Percentiles rank a stretch among this genome's conserved stretches.
Evolutionary conservation across 2,329 filamentous ascomycete species (phyloP).

Genomic region (Cyphellophora attinorum): DNA sequence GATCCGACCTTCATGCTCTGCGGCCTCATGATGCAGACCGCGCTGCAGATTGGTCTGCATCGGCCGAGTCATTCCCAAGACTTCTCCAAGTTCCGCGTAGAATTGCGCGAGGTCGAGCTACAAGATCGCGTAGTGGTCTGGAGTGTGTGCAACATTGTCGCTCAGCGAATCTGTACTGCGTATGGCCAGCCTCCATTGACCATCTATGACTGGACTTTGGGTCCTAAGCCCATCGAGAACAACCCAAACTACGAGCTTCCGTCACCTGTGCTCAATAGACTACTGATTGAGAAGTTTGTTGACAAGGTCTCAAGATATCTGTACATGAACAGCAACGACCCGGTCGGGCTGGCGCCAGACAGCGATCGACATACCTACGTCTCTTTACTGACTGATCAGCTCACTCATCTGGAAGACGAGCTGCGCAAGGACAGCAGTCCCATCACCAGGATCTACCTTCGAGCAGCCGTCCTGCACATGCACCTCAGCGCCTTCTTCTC

Average conservation of each 20-base stretch:
- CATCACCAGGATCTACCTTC: constrained; percentile 38
- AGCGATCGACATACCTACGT: constrained; percentile 35
- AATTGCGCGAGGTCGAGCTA: constrained; percentile 53
- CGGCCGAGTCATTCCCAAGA: constrained; percentile 54
- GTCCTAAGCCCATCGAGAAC: constrained; percentile 28
- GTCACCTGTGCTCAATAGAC: constrained; percentile 39
- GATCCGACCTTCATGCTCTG: constrained; percentile 58
- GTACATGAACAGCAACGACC: constrained; percentile 47
- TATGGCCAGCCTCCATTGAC: constrained; percentile 57
- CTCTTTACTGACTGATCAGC: constrained; percentile 35
- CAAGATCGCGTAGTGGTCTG: constrained; percentile 57
- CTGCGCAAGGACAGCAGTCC: constrained; percentile 30
- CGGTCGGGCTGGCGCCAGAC: constrained; percentile 39
- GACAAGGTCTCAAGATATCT: constrained; percentile 48
- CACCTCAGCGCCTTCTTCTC: constrained; percentile 42
- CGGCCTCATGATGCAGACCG: constrained; percentile 58
- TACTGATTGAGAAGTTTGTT: constrained; percentile 50
- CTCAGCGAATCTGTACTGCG: constrained; percentile 58
- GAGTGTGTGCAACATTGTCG: constrained; percentile 59
- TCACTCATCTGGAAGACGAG: constrained; percentile 44
- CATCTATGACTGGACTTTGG: constrained; percentile 50
- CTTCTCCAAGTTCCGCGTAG: constrained; percentile 40
- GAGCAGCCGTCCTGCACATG: constrained; percentile 37
- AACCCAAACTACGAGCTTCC: constrained; percentile 41
- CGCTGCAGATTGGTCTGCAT: constrained; percentile 58